Conservation (phyloP, 441 rosid genomes). For the Bruguiera hainesii region DNA sequence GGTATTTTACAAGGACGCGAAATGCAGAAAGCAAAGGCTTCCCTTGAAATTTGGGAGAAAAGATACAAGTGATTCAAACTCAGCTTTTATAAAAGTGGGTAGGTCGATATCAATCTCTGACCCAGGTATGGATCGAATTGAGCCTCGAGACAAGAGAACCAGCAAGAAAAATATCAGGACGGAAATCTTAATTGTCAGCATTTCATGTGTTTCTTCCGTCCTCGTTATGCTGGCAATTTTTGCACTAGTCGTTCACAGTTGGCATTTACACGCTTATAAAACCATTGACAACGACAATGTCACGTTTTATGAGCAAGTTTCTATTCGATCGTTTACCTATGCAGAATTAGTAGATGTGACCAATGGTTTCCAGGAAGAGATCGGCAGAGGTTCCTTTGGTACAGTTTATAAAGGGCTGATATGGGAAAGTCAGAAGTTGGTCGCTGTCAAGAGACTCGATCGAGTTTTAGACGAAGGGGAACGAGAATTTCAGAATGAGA, state of each 20-base stretch:
- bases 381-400: constrained; percentile 19
- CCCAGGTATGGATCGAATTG: no score
- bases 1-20: constrained; percentile 11
- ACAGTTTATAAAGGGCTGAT: constrained; percentile 11
- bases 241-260: constrained; percentile 8
- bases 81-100: constrained; percentile 27
- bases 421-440: constrained; percentile 3
- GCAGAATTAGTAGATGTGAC: constrained; percentile 12
- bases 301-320: constrained; percentile 5
- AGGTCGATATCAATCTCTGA: not conserved
- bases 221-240: not conserved
- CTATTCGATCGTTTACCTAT: constrained; percentile 8
- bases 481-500: constrained; percentile 26
- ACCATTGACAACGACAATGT: not conserved
- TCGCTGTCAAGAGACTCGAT: constrained; percentile 34
- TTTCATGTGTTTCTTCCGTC: not conserved
- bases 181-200: constrained; percentile 3
- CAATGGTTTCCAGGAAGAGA: constrained; percentile 7
- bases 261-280: constrained; percentile 10
- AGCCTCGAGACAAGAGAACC: not conserved
- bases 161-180: not conserved
- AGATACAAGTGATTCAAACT: not conserved
- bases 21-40: constrained; percentile 29
- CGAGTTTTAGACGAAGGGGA: constrained; percentile 23
- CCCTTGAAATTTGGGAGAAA: constrained; percentile 32